These are phyloP conservation scores for Grosmannia serpens DNA, from an alignment of 2,329 filamentous ascomycete genomes.

Conservation along the genomic window DNA sequence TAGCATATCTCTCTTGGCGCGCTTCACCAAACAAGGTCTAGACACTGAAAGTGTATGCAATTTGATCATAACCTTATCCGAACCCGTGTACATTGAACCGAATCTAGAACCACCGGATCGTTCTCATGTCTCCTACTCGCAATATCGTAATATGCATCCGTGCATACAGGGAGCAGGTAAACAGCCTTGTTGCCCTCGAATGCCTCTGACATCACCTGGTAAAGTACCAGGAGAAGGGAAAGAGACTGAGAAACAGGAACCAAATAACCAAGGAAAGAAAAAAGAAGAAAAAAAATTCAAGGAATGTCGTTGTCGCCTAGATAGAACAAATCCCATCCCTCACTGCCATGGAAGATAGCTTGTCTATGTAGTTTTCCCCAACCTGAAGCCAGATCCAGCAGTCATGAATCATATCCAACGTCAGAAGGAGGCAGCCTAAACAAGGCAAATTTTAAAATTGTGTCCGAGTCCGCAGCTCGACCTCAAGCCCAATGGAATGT, in stretches of 20 bases:
- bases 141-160: background rate
- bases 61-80: background rate
- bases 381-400: constrained; percentile 13
- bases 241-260: constrained; percentile 3
- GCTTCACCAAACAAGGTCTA: background rate
- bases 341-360: background rate
- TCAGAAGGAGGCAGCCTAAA: constrained; percentile 8
- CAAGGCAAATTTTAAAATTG: background rate
- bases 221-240: background rate
- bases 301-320: constrained; percentile 2
- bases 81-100: background rate
- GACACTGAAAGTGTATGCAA: background rate
- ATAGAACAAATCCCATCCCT: background rate
- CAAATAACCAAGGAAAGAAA: background rate
- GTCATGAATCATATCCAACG: constrained; percentile 17
- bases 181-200: background rate
- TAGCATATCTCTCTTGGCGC: background rate
- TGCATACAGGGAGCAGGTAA: background rate
- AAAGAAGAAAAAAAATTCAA: background rate
- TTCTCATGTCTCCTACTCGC: background rate
- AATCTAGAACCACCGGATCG: background rate
- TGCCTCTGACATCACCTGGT: background rate
- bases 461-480: background rate
- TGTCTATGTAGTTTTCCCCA: constrained; percentile 6
- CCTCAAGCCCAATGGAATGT: background rate